Evolutionary conservation across 352 stramenopile genomes (phyloP).

Genomic region (Globisporangium cylindrosporum): DNA sequence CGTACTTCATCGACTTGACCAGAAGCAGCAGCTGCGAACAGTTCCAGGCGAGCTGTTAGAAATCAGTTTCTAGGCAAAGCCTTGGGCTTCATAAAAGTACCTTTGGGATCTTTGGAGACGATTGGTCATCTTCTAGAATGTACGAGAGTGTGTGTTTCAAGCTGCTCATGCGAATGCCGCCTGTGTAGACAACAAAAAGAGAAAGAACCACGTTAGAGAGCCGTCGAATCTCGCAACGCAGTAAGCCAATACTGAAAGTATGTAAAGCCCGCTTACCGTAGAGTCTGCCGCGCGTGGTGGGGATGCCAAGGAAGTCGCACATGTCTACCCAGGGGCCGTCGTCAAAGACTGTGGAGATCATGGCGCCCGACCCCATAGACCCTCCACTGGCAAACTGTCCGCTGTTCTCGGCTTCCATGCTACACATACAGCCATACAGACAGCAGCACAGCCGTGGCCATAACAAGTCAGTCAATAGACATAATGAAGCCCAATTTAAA

Average conservation of each 20-base stretch:
- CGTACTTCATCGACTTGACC: conserved; percentile 78
- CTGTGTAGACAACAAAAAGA: conserved; percentile 20
- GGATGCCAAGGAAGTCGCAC: conserved; percentile 57
- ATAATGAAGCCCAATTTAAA: neutral
- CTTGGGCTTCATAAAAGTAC: conserved; percentile 17
- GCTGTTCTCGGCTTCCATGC: conserved; percentile 41
- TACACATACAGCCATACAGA: conserved; percentile 7
- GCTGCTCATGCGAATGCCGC: conserved; percentile 60
- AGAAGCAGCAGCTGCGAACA: conserved; percentile 58
- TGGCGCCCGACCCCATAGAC: conserved; percentile 33
- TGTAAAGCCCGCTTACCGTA: conserved; percentile 42
- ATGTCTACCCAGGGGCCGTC: conserved; percentile 81
- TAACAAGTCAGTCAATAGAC: neutral
- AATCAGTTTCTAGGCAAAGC: neutral
- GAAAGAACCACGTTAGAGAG: neutral
- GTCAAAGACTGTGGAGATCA: conserved; percentile 74
- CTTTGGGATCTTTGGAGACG: conserved; percentile 51
- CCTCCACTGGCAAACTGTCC: conserved; percentile 39
- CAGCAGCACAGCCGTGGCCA: neutral
- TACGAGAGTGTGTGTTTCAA: conserved; percentile 56
- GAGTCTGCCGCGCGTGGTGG: conserved; percentile 40
- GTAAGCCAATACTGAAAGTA: neutral
- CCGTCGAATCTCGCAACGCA: neutral
- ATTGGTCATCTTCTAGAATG: conserved; percentile 63
- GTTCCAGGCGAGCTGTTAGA: neutral